Percentiles rank a stretch among this genome's conserved stretches.
phyloP scores from a whole-genome alignment of 768 basidiomycete genomes.

The Rhizopogon roseolus region DNA sequence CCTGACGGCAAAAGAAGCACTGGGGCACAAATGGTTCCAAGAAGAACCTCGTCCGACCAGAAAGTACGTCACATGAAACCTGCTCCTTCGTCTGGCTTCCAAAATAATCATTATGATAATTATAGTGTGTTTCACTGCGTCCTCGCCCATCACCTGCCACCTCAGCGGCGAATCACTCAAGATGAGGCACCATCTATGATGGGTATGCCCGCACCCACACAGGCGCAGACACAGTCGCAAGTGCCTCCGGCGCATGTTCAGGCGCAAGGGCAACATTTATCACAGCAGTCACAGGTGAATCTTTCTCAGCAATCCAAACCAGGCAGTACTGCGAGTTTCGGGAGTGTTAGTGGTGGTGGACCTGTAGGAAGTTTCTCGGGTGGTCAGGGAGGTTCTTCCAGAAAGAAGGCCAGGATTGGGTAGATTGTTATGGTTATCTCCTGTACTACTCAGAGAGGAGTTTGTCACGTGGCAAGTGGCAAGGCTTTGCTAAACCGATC shows the following conservation, averaged over 20 bases:
- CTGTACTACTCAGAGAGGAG: too few relatives aligned
- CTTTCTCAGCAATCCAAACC: conserved; percentile 37
- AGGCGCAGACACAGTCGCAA: conserved; percentile 36
- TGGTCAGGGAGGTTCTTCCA: conserved; percentile 32
- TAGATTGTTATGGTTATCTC: conserved; percentile 12
- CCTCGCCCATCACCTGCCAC: conserved; percentile 66
- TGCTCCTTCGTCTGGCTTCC: background rate
- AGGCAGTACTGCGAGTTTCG: conserved; percentile 60
- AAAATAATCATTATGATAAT: conserved; percentile 1
- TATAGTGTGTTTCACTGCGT: conserved; percentile 71
- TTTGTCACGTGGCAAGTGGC: background rate
- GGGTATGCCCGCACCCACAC: conserved; percentile 49
- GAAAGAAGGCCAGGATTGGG: conserved; percentile 60
- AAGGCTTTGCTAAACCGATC: background rate
- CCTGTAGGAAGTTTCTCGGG: conserved; percentile 24
- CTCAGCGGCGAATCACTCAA: conserved; percentile 83
- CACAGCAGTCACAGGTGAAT: conserved; percentile 21
- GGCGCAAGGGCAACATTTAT: conserved; percentile 38
- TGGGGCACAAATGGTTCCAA: conserved; percentile 87
- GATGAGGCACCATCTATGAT: conserved; percentile 91
- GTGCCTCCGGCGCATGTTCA: conserved; percentile 42
- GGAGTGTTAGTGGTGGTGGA: conserved; percentile 52
- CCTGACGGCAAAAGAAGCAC: conserved; percentile 75
- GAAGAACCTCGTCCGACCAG: conserved; percentile 83
- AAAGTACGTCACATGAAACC: conserved; percentile 54